Evolutionary conservation across 345 rosid species (phyloP).

Genomic region (Salix purpurea): DNA sequence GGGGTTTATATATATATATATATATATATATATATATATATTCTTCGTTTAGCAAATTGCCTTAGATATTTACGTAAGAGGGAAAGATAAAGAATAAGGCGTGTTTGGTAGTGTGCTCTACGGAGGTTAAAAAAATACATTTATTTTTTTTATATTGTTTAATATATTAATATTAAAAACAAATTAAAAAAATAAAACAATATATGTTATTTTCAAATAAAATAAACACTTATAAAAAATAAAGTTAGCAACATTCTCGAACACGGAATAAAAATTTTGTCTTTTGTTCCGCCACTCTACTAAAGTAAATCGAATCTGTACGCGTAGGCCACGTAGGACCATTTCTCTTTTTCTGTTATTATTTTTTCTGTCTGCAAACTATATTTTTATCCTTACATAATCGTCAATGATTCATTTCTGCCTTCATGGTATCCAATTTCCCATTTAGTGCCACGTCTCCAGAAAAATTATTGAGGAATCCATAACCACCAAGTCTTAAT

Average conservation of each 20-base stretch:
- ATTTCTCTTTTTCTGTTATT: neutral
- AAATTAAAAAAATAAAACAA: too few species aligned
- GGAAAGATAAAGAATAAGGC: neutral
- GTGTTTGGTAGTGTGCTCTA: too few species aligned
- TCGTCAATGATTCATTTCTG: neutral
- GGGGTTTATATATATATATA: neutral
- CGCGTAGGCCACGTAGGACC: neutral
- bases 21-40: neutral
- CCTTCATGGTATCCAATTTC: neutral
- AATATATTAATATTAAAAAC: too few species aligned
- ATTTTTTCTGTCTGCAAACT: neutral
- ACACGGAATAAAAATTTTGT: neutral
- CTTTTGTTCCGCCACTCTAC: neutral
- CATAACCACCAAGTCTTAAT: too few species aligned
- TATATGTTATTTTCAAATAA: too few species aligned
- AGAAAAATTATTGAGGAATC: too few species aligned
- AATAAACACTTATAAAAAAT: too few species aligned
- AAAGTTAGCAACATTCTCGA: too few species aligned
- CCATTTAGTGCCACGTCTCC: neutral
- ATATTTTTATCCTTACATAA: neutral
- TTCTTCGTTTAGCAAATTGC: neutral
- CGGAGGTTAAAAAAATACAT: too few species aligned
- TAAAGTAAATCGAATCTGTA: neutral
- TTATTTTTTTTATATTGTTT: too few species aligned
- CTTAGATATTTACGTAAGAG: neutral